These are phyloP conservation scores for Pisolithus sp. DNA, from an alignment of 768 basidiomycete genomes.

Conservation along the genomic window DNA sequence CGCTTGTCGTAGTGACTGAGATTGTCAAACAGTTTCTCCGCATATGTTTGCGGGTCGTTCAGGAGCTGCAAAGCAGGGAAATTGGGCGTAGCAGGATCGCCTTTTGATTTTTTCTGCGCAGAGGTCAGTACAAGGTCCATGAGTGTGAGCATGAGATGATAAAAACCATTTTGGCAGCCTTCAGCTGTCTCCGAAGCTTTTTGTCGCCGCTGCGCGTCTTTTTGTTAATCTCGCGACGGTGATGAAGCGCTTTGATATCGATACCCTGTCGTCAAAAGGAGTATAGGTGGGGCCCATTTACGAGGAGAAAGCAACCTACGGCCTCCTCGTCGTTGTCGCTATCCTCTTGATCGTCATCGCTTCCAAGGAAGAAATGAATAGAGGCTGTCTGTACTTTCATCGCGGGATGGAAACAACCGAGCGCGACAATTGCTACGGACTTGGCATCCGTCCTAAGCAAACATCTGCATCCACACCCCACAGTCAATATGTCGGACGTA, in stretches of 20 bases:
- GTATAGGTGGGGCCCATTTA: conserved; percentile 7
- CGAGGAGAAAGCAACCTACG: conserved; percentile 1
- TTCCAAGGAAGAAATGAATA: conserved; percentile 94
- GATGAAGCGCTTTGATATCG: conserved; percentile 70
- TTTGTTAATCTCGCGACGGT: conserved; percentile 89
- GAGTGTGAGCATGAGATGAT: neutral
- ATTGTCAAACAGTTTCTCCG: conserved; percentile 85
- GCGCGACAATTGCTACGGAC: conserved; percentile 83
- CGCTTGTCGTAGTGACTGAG: conserved; percentile 85
- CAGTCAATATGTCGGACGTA: conserved; percentile 19
- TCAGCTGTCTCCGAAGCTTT: conserved; percentile 68
- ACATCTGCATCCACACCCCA: neutral
- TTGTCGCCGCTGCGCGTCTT: conserved; percentile 81
- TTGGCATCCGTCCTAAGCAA: conserved; percentile 75
- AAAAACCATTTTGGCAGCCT: conserved; percentile 64
- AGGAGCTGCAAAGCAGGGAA: conserved; percentile 91
- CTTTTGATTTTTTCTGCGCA: conserved; percentile 34
- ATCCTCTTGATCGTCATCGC: conserved; percentile 68
- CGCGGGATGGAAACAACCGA: conserved; percentile 90
- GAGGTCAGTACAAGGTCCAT: conserved; percentile 21
- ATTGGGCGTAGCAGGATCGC: conserved; percentile 43
- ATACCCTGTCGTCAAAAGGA: conserved; percentile 37
- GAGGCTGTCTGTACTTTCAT: conserved; percentile 93
- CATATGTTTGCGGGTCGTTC: conserved; percentile 93
- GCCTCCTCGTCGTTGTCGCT: conserved; percentile 67